Base-by-base conservation (phyloP, 2,329 filamentous ascomycete genomes). In the Phyllosticta paracitricarpa region DNA sequence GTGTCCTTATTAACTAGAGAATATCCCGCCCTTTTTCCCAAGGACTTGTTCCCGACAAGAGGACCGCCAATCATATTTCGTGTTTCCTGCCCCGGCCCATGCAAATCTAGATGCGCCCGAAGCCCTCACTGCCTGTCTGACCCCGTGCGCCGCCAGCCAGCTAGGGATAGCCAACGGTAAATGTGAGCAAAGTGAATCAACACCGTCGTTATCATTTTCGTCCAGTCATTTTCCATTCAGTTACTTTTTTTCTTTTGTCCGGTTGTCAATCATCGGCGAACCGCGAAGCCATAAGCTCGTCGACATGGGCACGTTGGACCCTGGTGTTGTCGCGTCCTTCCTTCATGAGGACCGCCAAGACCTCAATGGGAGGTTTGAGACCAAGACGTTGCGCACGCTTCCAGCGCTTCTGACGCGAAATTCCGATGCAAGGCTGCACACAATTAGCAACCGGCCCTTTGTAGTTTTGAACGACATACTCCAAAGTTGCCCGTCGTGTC, bases 401-500 rank as follows among this genome's bases (percentile, higher is more conserved):
- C 94, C 94, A 99, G 35, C 94, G 87, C 77, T 88, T 89, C 67
- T 88, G 77, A 56, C 94, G 85, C 48, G 85, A 77, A 58, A 93
- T 90, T 7, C 94, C 94, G 59, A 96, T 88, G 70, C 90, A 96
- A 1, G 94, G 94, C 90, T 96, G 19, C 19, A 69, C 54, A 26
- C 22, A 53, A n/a, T 52, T 52, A 56, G 55, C 56, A 63, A 28
- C 55, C 57, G 58, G 64, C 61, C 61, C 8, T 4, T 52, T 14
- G 48, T 24, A 53, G 52, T 7, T 54, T 17, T 19, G 17, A 19
- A 67, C 64, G 66, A 85, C 89, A 78, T 84, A 96, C 91, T 61
- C 94, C 94, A 73, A 89, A 99, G 69, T 96, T 89, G 63, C 84
- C 89, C 70, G 87, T 94, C 66, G 96, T 88, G 72, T 99, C 94